phyloP scores from a whole-genome alignment of 129 eudicot species.

The sunflower (Helianthus annuus) region HanXRQr2.0-SUNRISE NC_035434.2:36011925-36012424 shows the following conservation, averaged over 20 bases:
- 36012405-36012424: too few species aligned
- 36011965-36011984: too few species aligned
- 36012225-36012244: constrained; percentile 27
- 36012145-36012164: not conserved
- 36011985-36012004: too few species aligned
- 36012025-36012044: not conserved
- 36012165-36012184: constrained; percentile 15
- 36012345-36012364: too few species aligned
- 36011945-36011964: too few species aligned
- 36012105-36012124: constrained; percentile 4
- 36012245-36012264: constrained; percentile 14
- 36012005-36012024: not conserved
- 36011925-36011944: too few species aligned
- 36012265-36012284: not conserved
- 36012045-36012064: constrained; percentile 1
- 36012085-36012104: constrained; percentile 27
- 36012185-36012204: not conserved
- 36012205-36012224: constrained; percentile 13
- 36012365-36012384: too few species aligned
- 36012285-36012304: too few species aligned
- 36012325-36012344: too few species aligned
- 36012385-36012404: too few species aligned
- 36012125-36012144: constrained; percentile 23
- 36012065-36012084: constrained; percentile 14
- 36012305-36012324: too few species aligned